Evolutionary conservation across 2,329 filamentous ascomycete species (phyloP), one percentile per base, ranked within the genome.

Genomic region (Phialophora verrucosa): DNA sequence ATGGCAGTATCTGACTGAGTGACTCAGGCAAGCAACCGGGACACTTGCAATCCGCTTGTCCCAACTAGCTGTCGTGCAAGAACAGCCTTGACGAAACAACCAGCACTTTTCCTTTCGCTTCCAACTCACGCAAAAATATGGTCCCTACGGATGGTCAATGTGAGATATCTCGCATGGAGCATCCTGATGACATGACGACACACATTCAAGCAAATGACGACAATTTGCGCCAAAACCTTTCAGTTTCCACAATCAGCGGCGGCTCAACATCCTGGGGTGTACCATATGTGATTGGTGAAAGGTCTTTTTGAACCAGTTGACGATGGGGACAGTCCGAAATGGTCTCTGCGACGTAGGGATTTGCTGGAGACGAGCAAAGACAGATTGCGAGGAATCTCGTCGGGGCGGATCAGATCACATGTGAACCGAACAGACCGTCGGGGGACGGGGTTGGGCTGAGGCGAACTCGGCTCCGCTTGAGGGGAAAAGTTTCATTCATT

Each of bases 41-140:
- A 75, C 94, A 97, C 83, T 90, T 98, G 79, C 94, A 97, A 88
- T 88, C 91, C 75, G 88, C 91, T 76, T 99, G 95, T 90, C 92
- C 94, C 76, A 93, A 91, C 85, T 67, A 67, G 60, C 25, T 17
- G 65, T 51, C 25, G 32, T 29, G 44, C 29, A 23, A n/a, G 38
- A 44, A 17, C 38, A 27, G 35, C 20, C 55, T 62, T 44, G 44
- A 61, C 59, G 60, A 62, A 49, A 31, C 53, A 23, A 55, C 38
- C 49, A 42, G 42, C 63, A 31, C 57, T 49, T 56, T 62, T 64
- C 58, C 65, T 70, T 62, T 58, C 61, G 49, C 51, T 57, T 63
- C 61, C 63, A 66, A 63, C 59, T 63, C 64, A 62, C 62, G 62
- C 57, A 61, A 56, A 35, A 56, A 35, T 54, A 44, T 59, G 57